Evolutionary conservation across 2,329 filamentous ascomycete genomes (phyloP), one percentile per base, ranked within the genome.

Genomic region (Colletotrichum tropicicola): DNA sequence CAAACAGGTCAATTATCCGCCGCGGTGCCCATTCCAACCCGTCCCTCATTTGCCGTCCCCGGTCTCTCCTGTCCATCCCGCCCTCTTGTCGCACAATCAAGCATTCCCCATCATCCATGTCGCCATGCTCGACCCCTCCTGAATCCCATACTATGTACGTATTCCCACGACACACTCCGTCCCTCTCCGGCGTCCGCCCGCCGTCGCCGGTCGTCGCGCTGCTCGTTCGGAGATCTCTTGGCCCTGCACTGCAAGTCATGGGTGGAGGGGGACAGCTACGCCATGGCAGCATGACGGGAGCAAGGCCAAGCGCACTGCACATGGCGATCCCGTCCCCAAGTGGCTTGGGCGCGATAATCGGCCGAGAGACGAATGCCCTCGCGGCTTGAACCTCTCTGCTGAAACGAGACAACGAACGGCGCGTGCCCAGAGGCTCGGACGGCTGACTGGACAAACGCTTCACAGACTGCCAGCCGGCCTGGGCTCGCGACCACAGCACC

Each of bases 1-100:
- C 13, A 59, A 63, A 63, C 32, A 53, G 60, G 60, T 53, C 54
- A 53, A 55, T 59, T 59, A 64, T 64, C 60, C 60, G 60, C 47
- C 47, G 30, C 35, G 17, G 41, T 39, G 39, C 30, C 60, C 39
- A 15, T 35, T 44, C 39, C 58, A 47, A 37, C 23, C 30, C 57
- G 15, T 17, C 32, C 8, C 25, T 41, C 41, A 41, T 52, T 60
- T 39, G 23, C 39, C 9, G 23, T 47, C 17, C 39, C 60, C 32
- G 41, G 39, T 19, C 32, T 49, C 51, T 57, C 12, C 30, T 23
- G 21, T 55, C 32, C 28, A 57, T 52, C 19, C 23, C 41, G 19
- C 55, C 19, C 28, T 59, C 25, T 51, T 53, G 41, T 48, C 27
- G 61, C 47, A 21, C 56, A 60, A 60, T 43, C 56, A 59, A 52